phyloP scores from a whole-genome alignment of 176 grass and related monocot genomes.

The Echinochloa phyllopogon region DNA sequence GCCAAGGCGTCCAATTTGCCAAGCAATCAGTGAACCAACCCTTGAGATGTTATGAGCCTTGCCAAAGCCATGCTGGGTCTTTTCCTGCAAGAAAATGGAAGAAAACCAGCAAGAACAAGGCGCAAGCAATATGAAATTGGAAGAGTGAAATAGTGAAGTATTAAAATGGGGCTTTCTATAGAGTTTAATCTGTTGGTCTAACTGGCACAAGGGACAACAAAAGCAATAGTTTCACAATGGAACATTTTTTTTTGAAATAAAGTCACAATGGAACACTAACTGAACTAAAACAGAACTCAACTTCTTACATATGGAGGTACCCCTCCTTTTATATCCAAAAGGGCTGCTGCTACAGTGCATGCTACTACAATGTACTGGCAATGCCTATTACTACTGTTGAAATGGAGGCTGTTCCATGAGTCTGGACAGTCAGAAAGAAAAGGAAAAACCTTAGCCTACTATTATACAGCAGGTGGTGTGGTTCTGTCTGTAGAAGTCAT shows the following conservation, averaged over 20 bases:
- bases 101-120: background rate
- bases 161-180: background rate
- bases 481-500: no score
- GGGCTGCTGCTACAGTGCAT: no score
- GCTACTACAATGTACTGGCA: background rate
- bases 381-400: background rate
- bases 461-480: no score
- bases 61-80: background rate
- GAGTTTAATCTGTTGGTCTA: background rate
- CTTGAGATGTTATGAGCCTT: background rate
- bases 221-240: background rate
- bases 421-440: background rate
- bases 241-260: background rate
- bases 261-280: background rate
- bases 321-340: background rate
- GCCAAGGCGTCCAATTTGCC: background rate
- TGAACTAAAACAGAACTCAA: background rate
- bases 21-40: background rate
- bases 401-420: background rate
- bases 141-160: background rate
- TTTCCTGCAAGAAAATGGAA: background rate
- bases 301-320: background rate
- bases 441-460: background rate
- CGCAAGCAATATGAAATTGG: constrained; percentile 9
- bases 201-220: background rate